Evolutionary conservation across 2,329 filamentous ascomycete genomes (phyloP).

Genomic region (Blumeriella jaapii): DNA sequence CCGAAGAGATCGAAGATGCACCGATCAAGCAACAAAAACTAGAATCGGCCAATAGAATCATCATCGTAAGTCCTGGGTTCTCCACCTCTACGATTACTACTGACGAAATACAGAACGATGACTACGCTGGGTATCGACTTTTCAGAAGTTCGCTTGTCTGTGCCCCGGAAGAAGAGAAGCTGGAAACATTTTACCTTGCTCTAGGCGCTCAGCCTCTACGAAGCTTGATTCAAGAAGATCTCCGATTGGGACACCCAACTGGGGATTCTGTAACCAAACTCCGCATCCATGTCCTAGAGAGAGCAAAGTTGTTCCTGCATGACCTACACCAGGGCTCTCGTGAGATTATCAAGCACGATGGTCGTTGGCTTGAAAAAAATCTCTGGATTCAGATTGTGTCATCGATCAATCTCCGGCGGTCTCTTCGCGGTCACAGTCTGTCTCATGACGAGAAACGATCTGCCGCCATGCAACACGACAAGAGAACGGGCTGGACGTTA

Average conservation of each 20-base stretch:
- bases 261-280: conserved; percentile 59
- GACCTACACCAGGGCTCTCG: conserved; percentile 63
- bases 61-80: conserved; percentile 37
- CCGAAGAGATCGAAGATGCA: conserved; percentile 34
- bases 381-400: conserved; percentile 67
- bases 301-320: conserved; percentile 81
- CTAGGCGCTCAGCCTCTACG: conserved; percentile 72
- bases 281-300: conserved; percentile 73
- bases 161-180: conserved; percentile 76
- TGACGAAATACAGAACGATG: conserved; percentile 44
- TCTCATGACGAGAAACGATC: conserved; percentile 64
- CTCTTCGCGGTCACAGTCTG: conserved; percentile 58
- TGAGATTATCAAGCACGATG: conserved; percentile 75
- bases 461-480: conserved; percentile 53
- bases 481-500: conserved; percentile 48
- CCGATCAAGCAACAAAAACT: conserved; percentile 51
- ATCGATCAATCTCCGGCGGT: conserved; percentile 64
- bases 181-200: conserved; percentile 75
- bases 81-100: neutral
- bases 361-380: conserved; percentile 83
- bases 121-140: conserved; percentile 77
- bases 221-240: conserved; percentile 65
- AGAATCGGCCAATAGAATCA: conserved; percentile 57
- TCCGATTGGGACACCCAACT: conserved; percentile 51
- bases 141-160: conserved; percentile 80